These are phyloP conservation scores for Penicillium italicum DNA, from an alignment of 2,329 filamentous ascomycete genomes.

Conservation along the genomic window DNA sequence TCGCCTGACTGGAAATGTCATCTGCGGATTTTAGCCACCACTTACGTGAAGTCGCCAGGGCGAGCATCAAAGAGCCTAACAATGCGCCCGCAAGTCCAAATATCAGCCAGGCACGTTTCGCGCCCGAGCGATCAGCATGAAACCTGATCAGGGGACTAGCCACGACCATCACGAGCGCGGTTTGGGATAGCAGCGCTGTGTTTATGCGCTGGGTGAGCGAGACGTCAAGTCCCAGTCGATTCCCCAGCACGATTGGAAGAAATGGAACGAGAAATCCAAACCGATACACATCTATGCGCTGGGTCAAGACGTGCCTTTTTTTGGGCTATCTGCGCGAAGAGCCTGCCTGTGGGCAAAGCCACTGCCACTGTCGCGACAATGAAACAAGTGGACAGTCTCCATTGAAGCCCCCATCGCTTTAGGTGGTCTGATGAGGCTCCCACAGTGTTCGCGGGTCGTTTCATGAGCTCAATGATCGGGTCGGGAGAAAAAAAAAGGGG, in stretches of 20 bases:
- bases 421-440: neutral
- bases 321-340: neutral
- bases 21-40: neutral
- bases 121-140: slow-evolving; percentile 19
- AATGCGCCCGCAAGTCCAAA: slow-evolving; percentile 20
- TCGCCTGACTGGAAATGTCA: neutral
- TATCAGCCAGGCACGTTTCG: slow-evolving; percentile 21
- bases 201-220: slow-evolving; percentile 25
- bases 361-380: slow-evolving; percentile 25
- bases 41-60: slow-evolving; percentile 24
- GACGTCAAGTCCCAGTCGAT: slow-evolving; percentile 24
- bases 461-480: neutral
- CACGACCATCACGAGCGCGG: slow-evolving; percentile 24
- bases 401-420: slow-evolving; percentile 17
- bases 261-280: slow-evolving; percentile 33
- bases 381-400: slow-evolving; percentile 23
- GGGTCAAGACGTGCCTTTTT: neutral
- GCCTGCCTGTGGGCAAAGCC: slow-evolving; percentile 23
- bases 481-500: neutral
- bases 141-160: slow-evolving; percentile 24
- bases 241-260: slow-evolving; percentile 28
- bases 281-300: slow-evolving; percentile 25
- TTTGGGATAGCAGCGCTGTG: slow-evolving; percentile 25
- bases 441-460: neutral
- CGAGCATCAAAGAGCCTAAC: slow-evolving; percentile 21